Evolutionary conservation across 2,329 filamentous ascomycete species (phyloP).

Genomic region (Epicoccum nigrum): DNA sequence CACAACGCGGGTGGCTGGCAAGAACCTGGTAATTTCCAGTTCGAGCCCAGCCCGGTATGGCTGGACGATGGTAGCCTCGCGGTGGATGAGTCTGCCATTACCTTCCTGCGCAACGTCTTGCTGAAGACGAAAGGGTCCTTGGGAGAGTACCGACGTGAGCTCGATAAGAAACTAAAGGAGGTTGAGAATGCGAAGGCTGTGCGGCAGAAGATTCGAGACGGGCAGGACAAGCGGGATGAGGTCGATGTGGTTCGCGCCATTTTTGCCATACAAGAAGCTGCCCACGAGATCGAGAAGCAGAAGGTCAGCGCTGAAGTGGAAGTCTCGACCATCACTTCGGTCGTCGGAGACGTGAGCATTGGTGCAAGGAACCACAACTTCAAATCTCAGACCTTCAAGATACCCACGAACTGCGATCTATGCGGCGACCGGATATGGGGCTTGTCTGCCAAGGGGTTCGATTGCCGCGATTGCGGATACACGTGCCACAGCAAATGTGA

Average conservation of each 20-base stretch:
- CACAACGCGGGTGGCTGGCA: constrained; percentile 86
- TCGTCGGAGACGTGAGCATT: constrained; percentile 88
- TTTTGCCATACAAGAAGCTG: constrained; percentile 80
- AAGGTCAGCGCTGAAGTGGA: constrained; percentile 90
- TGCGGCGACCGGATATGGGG: constrained; percentile 98
- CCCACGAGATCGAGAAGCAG: constrained; percentile 84
- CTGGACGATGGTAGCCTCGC: constrained; percentile 90
- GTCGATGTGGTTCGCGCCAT: constrained; percentile 82
- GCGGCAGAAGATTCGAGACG: constrained; percentile 78
- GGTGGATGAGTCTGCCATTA: constrained; percentile 82
- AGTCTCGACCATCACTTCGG: constrained; percentile 87
- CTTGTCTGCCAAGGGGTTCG: constrained; percentile 92
- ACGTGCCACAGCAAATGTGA: constrained; percentile 99
- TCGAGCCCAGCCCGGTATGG: constrained; percentile 97
- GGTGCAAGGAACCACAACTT: constrained; percentile 97
- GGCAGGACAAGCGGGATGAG: constrained; percentile 87
- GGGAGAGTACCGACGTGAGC: constrained; percentile 78
- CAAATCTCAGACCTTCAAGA: constrained; percentile 98
- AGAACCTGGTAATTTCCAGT: constrained; percentile 82
- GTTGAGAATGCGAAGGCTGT: constrained; percentile 77
- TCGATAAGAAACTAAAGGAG: constrained; percentile 84
- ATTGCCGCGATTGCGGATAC: constrained; percentile 95
- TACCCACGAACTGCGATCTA: constrained; percentile 96
- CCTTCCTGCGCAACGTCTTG: constrained; percentile 89
- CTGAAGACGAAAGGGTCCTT: constrained; percentile 87